Conservation (phyloP, 2,329 filamentous ascomycete species). For the Diaporthe citrichinensis region DNA sequence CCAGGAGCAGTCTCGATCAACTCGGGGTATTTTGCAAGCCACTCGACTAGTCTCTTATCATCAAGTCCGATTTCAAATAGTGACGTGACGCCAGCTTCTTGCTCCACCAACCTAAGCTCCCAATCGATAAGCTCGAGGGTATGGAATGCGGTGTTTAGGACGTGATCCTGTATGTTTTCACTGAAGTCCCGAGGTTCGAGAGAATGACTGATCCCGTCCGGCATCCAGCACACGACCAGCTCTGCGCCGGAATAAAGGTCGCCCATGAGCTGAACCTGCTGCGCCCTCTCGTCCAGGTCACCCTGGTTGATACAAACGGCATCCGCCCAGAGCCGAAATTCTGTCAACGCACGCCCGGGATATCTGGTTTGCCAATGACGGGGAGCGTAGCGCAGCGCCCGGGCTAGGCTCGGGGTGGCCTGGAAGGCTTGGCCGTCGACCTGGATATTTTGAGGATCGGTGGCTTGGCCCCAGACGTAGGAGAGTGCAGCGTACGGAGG, state of each 20-base stretch:
- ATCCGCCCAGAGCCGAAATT: conserved; percentile 24
- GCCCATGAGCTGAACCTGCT: conserved; percentile 1
- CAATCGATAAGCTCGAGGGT: neutral
- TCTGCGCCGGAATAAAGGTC: conserved; percentile 4
- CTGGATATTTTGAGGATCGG: neutral
- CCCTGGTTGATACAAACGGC: conserved; percentile 25
- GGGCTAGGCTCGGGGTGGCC: conserved; percentile 3
- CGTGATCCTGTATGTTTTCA: neutral
- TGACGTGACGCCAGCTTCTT: neutral
- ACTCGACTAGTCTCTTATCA: neutral
- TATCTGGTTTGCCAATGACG: neutral
- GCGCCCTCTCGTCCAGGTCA: conserved; percentile 14
- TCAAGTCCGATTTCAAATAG: no score
- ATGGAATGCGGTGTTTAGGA: neutral
- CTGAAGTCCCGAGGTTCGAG: neutral
- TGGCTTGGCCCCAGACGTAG: conserved; percentile 6
- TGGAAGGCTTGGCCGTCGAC: conserved; percentile 1
- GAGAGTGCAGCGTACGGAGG: conserved; percentile 7
- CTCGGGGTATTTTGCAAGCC: conserved; percentile 1
- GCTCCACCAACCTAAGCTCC: conserved; percentile 1
- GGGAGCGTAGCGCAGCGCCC: neutral
- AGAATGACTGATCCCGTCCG: neutral
- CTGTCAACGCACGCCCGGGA: neutral
- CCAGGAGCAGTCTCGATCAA: neutral
- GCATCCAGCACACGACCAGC: conserved; percentile 18